Conservation (phyloP, 768 basidiomycete genomes). For the Lenzites betulinus region DNA sequence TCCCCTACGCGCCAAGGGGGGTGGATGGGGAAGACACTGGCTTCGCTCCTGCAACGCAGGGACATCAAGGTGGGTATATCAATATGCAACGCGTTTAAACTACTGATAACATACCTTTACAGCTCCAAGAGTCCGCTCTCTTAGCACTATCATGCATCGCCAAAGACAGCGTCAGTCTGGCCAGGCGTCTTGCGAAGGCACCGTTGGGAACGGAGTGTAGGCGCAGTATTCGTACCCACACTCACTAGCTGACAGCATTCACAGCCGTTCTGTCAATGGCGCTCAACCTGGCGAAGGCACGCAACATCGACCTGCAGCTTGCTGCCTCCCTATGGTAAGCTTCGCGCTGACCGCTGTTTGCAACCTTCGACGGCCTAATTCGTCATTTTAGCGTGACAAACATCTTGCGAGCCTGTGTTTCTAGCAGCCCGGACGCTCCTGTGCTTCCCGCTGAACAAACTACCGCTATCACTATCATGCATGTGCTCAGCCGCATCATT, state of each 20-base stretch:
- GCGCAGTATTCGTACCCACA: slow-evolving; percentile 6
- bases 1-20: slow-evolving; percentile 49
- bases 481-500: slow-evolving; percentile 66
- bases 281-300: slow-evolving; percentile 57
- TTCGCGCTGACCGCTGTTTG: not conserved
- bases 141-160: slow-evolving; percentile 65
- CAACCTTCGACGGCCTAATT: not conserved
- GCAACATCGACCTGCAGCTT: slow-evolving; percentile 62
- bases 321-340: slow-evolving; percentile 70
- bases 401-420: slow-evolving; percentile 55
- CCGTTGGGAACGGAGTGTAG: slow-evolving; percentile 44
- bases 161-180: slow-evolving; percentile 60
- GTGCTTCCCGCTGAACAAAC: slow-evolving; percentile 40
- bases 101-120: not conserved
- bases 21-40: slow-evolving; percentile 59
- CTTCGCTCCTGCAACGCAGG: slow-evolving; percentile 47
- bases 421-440: slow-evolving; percentile 29
- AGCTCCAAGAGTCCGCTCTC: slow-evolving; percentile 70
- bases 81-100: not conserved
- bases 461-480: slow-evolving; percentile 62
- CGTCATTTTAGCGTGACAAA: slow-evolving; percentile 51
- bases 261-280: slow-evolving; percentile 46
- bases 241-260: not conserved
- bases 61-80: slow-evolving; percentile 52
- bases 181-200: slow-evolving; percentile 48